Base-by-base conservation (phyloP, 805 yeast genomes). In the Tetrapisispora phaffii region DNA sequence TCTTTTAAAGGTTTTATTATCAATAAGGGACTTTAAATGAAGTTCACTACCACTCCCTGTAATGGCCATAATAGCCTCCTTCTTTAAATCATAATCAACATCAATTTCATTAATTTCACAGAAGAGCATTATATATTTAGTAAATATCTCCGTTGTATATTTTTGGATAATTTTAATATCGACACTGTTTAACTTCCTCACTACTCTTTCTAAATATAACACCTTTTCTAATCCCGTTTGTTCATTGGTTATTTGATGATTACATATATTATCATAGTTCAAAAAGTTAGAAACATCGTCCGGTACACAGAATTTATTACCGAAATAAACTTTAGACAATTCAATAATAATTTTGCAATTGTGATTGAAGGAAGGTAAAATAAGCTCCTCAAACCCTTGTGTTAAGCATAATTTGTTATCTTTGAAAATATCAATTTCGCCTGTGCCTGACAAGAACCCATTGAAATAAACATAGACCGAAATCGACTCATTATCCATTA, bases 301-400 rank as follows among this genome's bases (percentile, higher is more conserved):
- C 2, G 39, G 29, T 7, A 23, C n/a, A n/a, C n/a, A 15, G 12
- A 68, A 82, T 15, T 67, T 60, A 51, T 74, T 80, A 22, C 96
- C 95, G 45, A 80, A 77, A 59, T 83, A 85, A 42, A 75, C 79
- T 0, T 84, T 68, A 16, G 74, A 69, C 17, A 84, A 53, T 50
- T 82, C 83, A 24, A 70, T 55, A 22, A 71, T 66, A 33, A 65
- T 69, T n/a, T 75, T 72, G 35, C 70, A 58, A 17, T 72, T 69
- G 20, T 65, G 49, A 19, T 66, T 54, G 23, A 76, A 68, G 6
- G 65, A 63, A 44, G 76, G 63, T 47, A 78, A 76, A 45, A 76
- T 62, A 31, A 60, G 56, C 2, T 59, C 57, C 35, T 71, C 69
- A 43, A 69, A 67, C 48, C 70, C 72, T 51, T 67, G 63, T 53